Percentiles rank a stretch among this genome's conserved stretches.
These are phyloP conservation scores for Trapa bicornis DNA, from an alignment of 345 rosid species.

Conservation along the genomic window DNA sequence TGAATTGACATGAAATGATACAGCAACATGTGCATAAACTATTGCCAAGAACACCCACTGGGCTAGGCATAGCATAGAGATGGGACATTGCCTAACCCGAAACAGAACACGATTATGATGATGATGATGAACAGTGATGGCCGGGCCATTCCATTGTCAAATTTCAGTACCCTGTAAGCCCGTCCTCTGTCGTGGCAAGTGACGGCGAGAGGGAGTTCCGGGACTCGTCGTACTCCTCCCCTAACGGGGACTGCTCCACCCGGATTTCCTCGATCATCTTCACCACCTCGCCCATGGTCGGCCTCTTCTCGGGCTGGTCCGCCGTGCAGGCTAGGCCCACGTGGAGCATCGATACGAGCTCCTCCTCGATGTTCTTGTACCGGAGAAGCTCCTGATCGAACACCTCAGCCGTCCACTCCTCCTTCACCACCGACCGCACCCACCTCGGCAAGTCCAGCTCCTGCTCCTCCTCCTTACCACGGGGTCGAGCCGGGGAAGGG, in stretches of 20 bases:
- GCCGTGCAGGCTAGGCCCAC: constrained; percentile 73
- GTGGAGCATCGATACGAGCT: constrained; percentile 82
- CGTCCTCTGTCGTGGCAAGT: constrained; percentile 78
- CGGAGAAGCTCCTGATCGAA: constrained; percentile 87
- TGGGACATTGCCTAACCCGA: not conserved
- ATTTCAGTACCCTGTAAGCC: constrained; percentile 28
- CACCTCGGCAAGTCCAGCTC: constrained; percentile 72
- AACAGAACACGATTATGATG: not conserved
- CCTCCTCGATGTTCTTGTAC: constrained; percentile 91
- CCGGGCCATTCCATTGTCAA: not conserved
- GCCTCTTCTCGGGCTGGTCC: constrained; percentile 75
- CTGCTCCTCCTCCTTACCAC: constrained; percentile 44
- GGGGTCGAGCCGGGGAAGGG: constrained; percentile 59
- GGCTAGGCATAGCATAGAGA: not conserved
- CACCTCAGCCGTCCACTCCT: constrained; percentile 97
- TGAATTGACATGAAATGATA: not conserved
- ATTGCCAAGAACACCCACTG: not conserved
- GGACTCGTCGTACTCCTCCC: constrained; percentile 89
- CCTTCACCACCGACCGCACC: constrained; percentile 91
- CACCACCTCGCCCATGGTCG: constrained; percentile 66
- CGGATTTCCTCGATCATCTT: constrained; percentile 85
- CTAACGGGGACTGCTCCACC: constrained; percentile 87
- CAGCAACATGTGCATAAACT: not conserved
- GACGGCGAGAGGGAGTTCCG: constrained; percentile 82
- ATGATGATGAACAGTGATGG: not conserved